phyloP scores from a whole-genome alignment of 805 yeast genomes.

The Candida multigemmis region DNA sequence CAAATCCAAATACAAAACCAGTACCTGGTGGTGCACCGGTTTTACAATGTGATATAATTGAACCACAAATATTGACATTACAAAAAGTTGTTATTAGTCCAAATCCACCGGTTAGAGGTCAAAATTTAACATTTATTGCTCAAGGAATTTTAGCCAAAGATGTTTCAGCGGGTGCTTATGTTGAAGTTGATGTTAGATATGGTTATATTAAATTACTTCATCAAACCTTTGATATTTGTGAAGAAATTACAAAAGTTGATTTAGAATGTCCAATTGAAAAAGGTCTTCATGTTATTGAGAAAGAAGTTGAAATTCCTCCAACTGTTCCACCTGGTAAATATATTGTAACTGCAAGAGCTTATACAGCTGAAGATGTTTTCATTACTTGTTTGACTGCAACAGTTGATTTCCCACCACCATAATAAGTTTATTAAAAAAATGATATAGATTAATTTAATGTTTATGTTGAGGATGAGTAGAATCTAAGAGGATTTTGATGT shows the following conservation, averaged over 20 bases:
- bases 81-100: slow-evolving; percentile 58
- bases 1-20: slow-evolving; percentile 45
- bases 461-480: neutral
- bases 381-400: slow-evolving; percentile 79
- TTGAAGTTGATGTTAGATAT: slow-evolving; percentile 86
- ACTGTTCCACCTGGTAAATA: slow-evolving; percentile 96
- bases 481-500: too few relatives aligned
- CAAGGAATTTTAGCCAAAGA: slow-evolving; percentile 48
- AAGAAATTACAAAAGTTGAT: slow-evolving; percentile 74
- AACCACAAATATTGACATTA: slow-evolving; percentile 57
- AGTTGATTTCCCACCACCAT: slow-evolving; percentile 41
- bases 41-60: slow-evolving; percentile 58
- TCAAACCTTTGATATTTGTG: slow-evolving; percentile 91
- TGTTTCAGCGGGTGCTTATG: slow-evolving; percentile 81
- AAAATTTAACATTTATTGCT: slow-evolving; percentile 72
- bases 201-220: slow-evolving; percentile 85
- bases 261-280: slow-evolving; percentile 72
- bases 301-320: slow-evolving; percentile 74
- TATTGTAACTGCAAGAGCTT: slow-evolving; percentile 81
- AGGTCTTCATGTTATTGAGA: slow-evolving; percentile 60
- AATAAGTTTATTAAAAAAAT: neutral
- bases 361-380: slow-evolving; percentile 70
- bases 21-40: slow-evolving; percentile 91
- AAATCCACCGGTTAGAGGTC: slow-evolving; percentile 86
- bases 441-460: too few relatives aligned